These are phyloP conservation scores for Periglandula ipomoeae DNA, from an alignment of 2,329 filamentous ascomycete species.

Conservation along the genomic window DNA sequence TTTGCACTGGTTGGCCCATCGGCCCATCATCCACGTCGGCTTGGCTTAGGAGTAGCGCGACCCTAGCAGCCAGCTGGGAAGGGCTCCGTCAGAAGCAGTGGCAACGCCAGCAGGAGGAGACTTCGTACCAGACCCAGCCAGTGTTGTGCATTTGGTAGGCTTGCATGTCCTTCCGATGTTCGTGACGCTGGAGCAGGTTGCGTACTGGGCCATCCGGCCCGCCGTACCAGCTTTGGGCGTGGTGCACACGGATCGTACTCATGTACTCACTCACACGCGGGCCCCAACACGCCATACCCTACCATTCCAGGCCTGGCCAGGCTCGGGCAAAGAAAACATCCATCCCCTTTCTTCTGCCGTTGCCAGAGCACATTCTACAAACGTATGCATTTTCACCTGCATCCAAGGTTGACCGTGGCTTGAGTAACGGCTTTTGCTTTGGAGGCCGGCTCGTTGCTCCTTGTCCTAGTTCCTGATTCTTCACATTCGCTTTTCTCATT, in stretches of 20 bases:
- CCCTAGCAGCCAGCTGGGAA: no score
- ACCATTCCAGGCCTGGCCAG: neutral
- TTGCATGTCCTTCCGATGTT: no score
- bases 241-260: no score
- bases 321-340: constrained; percentile 8
- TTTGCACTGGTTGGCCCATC: no score
- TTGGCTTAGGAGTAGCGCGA: no score
- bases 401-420: constrained; percentile 1
- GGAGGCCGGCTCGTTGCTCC: neutral
- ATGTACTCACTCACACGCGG: no score
- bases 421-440: neutral
- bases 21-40: no score
- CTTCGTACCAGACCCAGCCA: no score
- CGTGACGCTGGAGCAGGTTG: no score
- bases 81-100: no score
- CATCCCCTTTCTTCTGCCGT: constrained; percentile 7
- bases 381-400: constrained; percentile 1
- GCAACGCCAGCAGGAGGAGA: no score
- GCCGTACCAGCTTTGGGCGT: neutral
- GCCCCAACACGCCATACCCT: neutral
- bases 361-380: neutral
- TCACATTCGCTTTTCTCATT: constrained; percentile 5
- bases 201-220: neutral
- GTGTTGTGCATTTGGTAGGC: no score
- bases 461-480: neutral